Conservation (phyloP, 2,329 filamentous ascomycete species). For the Cladosporium sp. region DNA sequence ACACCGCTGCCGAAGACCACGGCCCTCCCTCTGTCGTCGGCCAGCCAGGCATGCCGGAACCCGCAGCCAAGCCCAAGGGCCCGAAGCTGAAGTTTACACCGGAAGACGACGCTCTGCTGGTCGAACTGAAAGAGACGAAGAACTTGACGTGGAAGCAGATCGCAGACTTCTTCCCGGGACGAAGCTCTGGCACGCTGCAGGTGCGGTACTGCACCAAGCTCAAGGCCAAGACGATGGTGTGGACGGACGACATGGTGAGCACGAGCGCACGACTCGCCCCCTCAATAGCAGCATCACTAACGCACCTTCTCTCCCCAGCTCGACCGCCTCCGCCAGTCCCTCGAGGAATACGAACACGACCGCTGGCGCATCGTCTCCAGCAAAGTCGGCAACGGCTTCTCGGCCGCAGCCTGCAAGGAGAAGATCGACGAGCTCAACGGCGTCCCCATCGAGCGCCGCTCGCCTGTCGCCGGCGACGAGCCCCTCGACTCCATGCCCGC, state of each 20-base stretch:
- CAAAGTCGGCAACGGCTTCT: slow-evolving; percentile 86
- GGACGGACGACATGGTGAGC: slow-evolving; percentile 87
- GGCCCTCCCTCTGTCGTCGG: slow-evolving; percentile 80
- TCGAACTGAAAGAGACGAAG: slow-evolving; percentile 90
- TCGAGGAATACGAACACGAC: slow-evolving; percentile 83
- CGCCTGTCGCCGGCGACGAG: slow-evolving; percentile 15
- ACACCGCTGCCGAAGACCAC: slow-evolving; percentile 34
- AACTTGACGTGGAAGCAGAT: slow-evolving; percentile 97
- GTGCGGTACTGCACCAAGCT: slow-evolving; percentile 93
- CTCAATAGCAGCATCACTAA: slow-evolving; percentile 20
- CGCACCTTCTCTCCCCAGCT: slow-evolving; percentile 48
- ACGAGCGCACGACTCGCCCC: background rate
- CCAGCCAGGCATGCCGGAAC: slow-evolving; percentile 77
- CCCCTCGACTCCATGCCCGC: slow-evolving; percentile 11
- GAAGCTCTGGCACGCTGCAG: slow-evolving; percentile 84
- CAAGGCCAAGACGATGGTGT: slow-evolving; percentile 87
- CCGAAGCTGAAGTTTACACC: slow-evolving; percentile 92
- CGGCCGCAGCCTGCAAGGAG: slow-evolving; percentile 78
- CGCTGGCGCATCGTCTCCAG: slow-evolving; percentile 88
- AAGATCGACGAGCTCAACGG: slow-evolving; percentile 58
- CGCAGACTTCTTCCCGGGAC: slow-evolving; percentile 87
- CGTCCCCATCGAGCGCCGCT: slow-evolving; percentile 3
- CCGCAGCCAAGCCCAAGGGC: slow-evolving; percentile 71
- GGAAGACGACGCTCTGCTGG: slow-evolving; percentile 80
- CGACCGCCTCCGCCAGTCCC: slow-evolving; percentile 66